Percentiles rank a stretch among this genome's conserved stretches.
phyloP scores from a whole-genome alignment of 2,329 filamentous ascomycete species.

The Myriosclerotinia curreyana region DNA sequence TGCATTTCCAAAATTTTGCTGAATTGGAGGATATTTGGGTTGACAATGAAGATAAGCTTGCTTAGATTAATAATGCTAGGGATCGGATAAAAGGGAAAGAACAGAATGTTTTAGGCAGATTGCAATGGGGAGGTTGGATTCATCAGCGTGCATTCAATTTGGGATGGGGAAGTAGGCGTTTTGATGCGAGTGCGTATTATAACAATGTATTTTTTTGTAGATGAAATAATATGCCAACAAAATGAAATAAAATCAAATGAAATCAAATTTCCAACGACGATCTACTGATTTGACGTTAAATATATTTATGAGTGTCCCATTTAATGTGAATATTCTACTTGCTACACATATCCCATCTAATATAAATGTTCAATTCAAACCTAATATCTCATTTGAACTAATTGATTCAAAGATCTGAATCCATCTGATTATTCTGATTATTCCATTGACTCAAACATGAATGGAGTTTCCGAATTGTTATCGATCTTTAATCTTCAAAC shows the following conservation, averaged over 20 bases:
- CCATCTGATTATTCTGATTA: neutral
- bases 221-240: conserved; percentile 17
- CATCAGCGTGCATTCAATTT: conserved; percentile 10
- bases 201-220: conserved; percentile 11
- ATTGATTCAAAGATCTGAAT: neutral
- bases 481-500: no score
- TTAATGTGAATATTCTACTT: no score
- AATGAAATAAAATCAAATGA: conserved; percentile 12
- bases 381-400: neutral
- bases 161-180: conserved; percentile 12
- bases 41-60: conserved; percentile 89
- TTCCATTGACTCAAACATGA: no score
- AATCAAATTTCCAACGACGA: neutral
- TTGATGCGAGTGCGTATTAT: conserved; percentile 15
- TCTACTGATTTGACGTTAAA: no score
- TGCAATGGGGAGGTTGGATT: conserved; percentile 6
- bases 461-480: no score
- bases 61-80: conserved; percentile 50
- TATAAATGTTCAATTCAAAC: neutral
- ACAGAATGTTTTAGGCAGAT: neutral
- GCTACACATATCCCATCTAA: neutral
- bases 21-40: conserved; percentile 97
- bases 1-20: conserved; percentile 97
- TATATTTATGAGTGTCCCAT: no score
- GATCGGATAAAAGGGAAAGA: neutral